Evolutionary conservation across 2,329 filamentous ascomycete genomes (phyloP), one percentile per base, ranked within the genome.

Genomic region (Stagonosporopsis cucurbitacearum): DNA sequence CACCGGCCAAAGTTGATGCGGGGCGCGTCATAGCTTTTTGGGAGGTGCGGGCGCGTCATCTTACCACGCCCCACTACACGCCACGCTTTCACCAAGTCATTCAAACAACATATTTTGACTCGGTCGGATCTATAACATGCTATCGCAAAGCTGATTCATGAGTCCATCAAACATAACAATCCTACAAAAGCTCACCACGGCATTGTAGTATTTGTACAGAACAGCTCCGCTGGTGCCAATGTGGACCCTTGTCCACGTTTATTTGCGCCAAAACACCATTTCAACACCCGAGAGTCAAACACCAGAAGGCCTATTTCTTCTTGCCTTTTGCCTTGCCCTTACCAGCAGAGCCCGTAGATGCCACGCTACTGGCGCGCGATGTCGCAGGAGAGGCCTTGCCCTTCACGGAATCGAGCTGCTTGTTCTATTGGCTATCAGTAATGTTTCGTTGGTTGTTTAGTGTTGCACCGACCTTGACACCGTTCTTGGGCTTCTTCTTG

Each of bases 401-500:
- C 77, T 97, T 97, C 71, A 96, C 86, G 42, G 88, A 91, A 66
- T 97, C 95, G 43, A 97, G 85, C 48, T 91, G 88, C 80, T 98
- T 98, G 77, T 97, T 96, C 93, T 98, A 73, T 62, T 11, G 5
- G 6, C 26, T 42, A 45, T 65, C 62, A 72, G 61, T 56, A 65
- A 4, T 23, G 25, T 9, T 6, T 12, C 4, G 11, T 0, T 9
- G 1, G 13, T 4, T 1, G 6, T 12, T 13, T 0, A 11, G 9
- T 25, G 6, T 11, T 50, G 39, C 46, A 77, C 86, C 73, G 82
- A 95, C 92, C 86, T 96, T 96, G 59, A 92, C 89, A 49, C 88
- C 88, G 67, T 90, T 91, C 83, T 96, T 96, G 15, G 87, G 84
- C 85, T 96, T 96, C 84, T 98, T 98, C 85, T 96, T 96, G 1